Base-by-base conservation (phyloP, 805 yeast genomes). In the Nakazawaea populi region DNA sequence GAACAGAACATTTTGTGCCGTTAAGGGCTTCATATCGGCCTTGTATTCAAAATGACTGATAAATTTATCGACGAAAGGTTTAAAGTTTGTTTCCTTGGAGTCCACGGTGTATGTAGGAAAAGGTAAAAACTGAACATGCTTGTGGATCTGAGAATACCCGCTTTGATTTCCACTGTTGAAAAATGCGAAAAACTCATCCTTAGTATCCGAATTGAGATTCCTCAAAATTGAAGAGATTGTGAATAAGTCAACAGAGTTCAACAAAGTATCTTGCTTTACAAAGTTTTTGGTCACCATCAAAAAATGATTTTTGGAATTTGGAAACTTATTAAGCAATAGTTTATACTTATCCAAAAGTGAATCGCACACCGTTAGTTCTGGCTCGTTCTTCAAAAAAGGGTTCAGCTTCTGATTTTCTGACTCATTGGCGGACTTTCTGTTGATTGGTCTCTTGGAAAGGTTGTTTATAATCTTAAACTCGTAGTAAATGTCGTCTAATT, bases 111-210 rank as follows among this genome's bases (percentile, higher is more conserved):
- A 83, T 47, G 88, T 77, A 0, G 66, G 67, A 63, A 82, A 84
- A 27, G 72, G 74, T 76, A 92, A 71, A 66, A 90, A 83, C 68
- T 94, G 99, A 55, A 94, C 68, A 68, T 92, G 99, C 62, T 89
- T 90, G 70, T 92, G 99, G 46, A 89, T 86, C 60, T 90, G 94
- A 0, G 97, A 89, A n/a, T 97, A 96, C 1, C 98, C 99, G 54
- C 95, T 81, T 57, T 82, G 76, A 14, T 82, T 80, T 6, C 99
- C 99, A 61, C 89, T 83, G 67, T 92, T 92, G 75, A 82, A 92
- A 66, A 94, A 92, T 0, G 89, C 89, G 63, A 91, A 73, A 74
- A 87, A 85, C 28, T 42, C 42, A 30, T 69, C 50, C 6, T 41
- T 31, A 5, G 51, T 68, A 31, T 68, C 70, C 10, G 64, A 70